Evolutionary conservation across 192 early-diverging fungal genomes (phyloP), one percentile per base, ranked within the genome.

Genomic region (Funneliformis mosseae): DNA sequence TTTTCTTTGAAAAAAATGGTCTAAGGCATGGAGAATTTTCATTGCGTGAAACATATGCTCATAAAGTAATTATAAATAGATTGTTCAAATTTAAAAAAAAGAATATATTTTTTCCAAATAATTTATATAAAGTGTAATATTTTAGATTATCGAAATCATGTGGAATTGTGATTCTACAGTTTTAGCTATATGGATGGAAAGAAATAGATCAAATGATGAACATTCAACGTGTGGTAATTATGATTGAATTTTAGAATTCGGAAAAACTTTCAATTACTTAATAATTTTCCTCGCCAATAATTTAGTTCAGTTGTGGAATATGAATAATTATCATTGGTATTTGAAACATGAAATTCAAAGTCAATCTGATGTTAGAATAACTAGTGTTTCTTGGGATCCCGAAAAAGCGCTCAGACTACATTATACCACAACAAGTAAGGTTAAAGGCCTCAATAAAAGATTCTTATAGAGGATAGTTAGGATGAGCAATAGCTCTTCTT

Each of bases 251-350:
- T 55, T 55, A 18, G 43, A 45, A 50, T 50, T 21, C 5, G 16
- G 7, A 55, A 55, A 21, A 7, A 7, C 18, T 45, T 21, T 28
- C n/a, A 84, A 38, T 5, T 11, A 82, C 28, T 77, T 41, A 0
- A 45, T 3, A 5, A 23, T 73, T 60, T 75, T 59, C 43, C 43
- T 25, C 33, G 66, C 21, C 12, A 74, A 73, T 16, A 81, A 81
- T 0, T 82, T 82, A 79, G 90, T 99, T 67, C 95, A 99, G 83
- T 87, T 99, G 68, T 99, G 96, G 96, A 87, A 94, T 1, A 94
- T 92, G 83, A 91, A 90, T 73, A 99, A 99, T 90, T 99, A 99
- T 86, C 90, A 97, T 83, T 99, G 95, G 93, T 98, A 98, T 81
- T 76, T 98, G 72, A 96, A 96, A 84, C 96, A 97, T 85, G 93